A percentile compares a stretch with the other conserved stretches of the same genome.
Conservation (phyloP, 495 filamentous ascomycete genomes). For the Aspergillus hancockii region DNA sequence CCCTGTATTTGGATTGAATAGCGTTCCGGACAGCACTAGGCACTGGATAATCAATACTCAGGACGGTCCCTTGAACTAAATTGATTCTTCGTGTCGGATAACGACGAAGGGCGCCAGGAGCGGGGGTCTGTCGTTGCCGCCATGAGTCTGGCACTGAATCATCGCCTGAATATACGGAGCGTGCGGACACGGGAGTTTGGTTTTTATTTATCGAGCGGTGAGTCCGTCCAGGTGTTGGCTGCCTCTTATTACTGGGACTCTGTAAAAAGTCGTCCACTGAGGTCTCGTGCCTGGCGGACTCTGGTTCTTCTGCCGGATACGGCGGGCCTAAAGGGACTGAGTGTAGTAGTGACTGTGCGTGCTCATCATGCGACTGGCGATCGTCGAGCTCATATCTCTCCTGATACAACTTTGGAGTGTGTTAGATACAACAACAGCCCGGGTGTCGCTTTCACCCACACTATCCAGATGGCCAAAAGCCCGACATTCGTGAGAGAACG, state of each 20-base stretch:
- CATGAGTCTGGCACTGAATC: neutral
- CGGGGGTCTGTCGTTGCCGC: neutral
- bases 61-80: constrained; percentile 88
- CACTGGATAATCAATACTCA: constrained; percentile 96
- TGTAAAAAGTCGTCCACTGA: neutral
- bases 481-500: too few relatives aligned
- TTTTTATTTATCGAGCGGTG: neutral
- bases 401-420: neutral
- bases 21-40: constrained; percentile 97
- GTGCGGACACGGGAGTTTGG: too few relatives aligned
- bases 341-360: neutral
- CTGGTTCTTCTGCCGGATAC: neutral
- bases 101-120: constrained; percentile 59
- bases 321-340: neutral
- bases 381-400: neutral
- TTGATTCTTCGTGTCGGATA: constrained; percentile 95
- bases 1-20: constrained; percentile 86
- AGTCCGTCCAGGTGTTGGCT: neutral
- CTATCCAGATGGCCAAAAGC: too few relatives aligned
- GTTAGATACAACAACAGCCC: neutral
- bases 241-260: neutral
- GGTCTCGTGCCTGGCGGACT: neutral
- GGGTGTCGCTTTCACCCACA: too few relatives aligned
- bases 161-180: neutral
- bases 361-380: neutral